Evolutionary conservation across 441 rosid species (phyloP), one percentile per base, ranked within the genome.

Genomic region (Francoa sonchifolia): DNA sequence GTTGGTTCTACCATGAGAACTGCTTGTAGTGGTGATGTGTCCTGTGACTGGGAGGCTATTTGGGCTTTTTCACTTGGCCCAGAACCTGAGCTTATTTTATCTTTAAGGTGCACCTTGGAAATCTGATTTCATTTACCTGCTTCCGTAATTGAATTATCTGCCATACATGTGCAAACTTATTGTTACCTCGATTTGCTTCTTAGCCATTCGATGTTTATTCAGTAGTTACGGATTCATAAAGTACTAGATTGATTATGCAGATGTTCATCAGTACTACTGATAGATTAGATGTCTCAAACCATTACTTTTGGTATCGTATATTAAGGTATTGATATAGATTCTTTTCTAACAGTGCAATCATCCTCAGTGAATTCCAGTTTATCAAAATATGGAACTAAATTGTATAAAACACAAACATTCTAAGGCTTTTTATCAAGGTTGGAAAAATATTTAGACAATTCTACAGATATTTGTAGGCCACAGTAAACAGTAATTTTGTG

Each of bases 1-100:
- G 72, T 69, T 48, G 74, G 74, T 34, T 29, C 44, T 54, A 35
- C 52, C 22, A 22, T 57, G 52, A 54, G 39, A 52, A 54, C 35
- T 45, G 48, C 55, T 50, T 35, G 52, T 39, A 58, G 48, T 36
- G 55, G 48, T 42, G 66, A 60, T 42, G 52, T 32, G 25, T 41
- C 59, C 42, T 58, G 50, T 61, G 96, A 89, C 48, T 89, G 96
- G 98, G 86, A 76, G 62, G 98, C 92, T 44, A 66, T 89, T 62
- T 85, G 96, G 96, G 94, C 98, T 41, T 89, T 66, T 69, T 77
- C 87, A 27, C 81, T 89, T 47, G 98, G 94, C 52, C 98, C 98
- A 8, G 79, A 89, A 73, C 98, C 98, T 47, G 94, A 79, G 62
- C 92, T 89, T 52, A 74, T 68, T 61, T 76, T 89, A 51, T 55